Evolutionary conservation across 164 flowering plant genomes (phyloP).

Genomic region (Buxus sempervirens): DNA sequence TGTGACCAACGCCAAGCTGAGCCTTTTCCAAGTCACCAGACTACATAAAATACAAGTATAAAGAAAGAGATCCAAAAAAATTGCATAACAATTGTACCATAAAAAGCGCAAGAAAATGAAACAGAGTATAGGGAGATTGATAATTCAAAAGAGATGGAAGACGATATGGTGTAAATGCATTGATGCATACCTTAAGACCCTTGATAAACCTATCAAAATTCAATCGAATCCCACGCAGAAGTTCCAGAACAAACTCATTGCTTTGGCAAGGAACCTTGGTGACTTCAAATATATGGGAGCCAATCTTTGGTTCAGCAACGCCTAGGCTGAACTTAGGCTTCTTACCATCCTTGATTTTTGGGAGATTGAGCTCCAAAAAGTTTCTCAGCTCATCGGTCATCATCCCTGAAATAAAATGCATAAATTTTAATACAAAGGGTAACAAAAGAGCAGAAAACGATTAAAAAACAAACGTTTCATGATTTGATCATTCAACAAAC

Average conservation of each 20-base stretch:
- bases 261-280: slow-evolving; percentile 90
- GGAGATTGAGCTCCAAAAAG: slow-evolving; percentile 84
- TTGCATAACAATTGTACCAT: not conserved
- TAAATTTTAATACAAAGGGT: no score
- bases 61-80: not conserved
- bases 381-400: slow-evolving; percentile 91
- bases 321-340: slow-evolving; percentile 79
- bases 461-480: slow-evolving; percentile 1
- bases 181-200: slow-evolving; percentile 87
- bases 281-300: slow-evolving; percentile 76
- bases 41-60: slow-evolving; percentile 24
- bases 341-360: slow-evolving; percentile 82
- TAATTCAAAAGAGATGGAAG: no score
- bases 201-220: slow-evolving; percentile 86
- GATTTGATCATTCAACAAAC: slow-evolving; percentile 3
- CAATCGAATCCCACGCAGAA: slow-evolving; percentile 78
- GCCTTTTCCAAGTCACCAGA: slow-evolving; percentile 89
- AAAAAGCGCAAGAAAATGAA: not conserved
- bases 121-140: no score
- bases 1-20: slow-evolving; percentile 91
- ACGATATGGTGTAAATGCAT: no score
- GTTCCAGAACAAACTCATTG: slow-evolving; percentile 79
- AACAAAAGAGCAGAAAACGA: not conserved
- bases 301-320: slow-evolving; percentile 80
- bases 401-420: slow-evolving; percentile 37